These are phyloP conservation scores for Fragaria vesca DNA, from an alignment of 306 rosid genomes.

Conservation along the genomic window DNA sequence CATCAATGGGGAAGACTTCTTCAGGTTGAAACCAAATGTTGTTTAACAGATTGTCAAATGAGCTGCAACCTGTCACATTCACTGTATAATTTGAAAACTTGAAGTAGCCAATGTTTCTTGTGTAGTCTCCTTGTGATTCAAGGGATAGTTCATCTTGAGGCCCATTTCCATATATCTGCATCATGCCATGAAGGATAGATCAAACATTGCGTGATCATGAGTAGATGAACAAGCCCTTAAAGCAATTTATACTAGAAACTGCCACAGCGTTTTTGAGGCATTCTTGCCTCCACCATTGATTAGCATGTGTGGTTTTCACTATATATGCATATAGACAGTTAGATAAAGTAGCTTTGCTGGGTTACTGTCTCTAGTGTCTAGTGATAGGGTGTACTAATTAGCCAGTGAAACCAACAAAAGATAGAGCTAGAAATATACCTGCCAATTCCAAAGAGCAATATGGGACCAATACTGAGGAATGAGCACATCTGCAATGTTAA, in stretches of 20 bases:
- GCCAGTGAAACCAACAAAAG: background rate
- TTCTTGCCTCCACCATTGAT: background rate
- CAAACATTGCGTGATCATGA: background rate
- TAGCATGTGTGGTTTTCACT: background rate
- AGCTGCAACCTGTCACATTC: conserved; percentile 24
- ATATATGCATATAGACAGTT: background rate
- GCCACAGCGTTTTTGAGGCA: too few species aligned
- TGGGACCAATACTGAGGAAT: conserved; percentile 55
- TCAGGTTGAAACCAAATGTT: conserved; percentile 62
- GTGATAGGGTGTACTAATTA: background rate
- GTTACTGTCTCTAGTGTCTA: background rate
- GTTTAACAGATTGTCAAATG: conserved; percentile 45
- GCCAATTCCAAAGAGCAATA: conserved; percentile 61
- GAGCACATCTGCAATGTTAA: conserved; percentile 58
- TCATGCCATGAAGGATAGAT: background rate
- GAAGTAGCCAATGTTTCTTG: conserved; percentile 38
- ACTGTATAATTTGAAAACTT: conserved; percentile 41
- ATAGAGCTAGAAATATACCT: conserved; percentile 26
- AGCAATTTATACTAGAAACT: background rate
- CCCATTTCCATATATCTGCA: conserved; percentile 53
- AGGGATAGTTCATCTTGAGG: conserved; percentile 37
- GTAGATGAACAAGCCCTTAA: background rate
- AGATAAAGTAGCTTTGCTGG: background rate
- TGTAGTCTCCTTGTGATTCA: conserved; percentile 53
- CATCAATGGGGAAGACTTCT: conserved; percentile 56